Percentiles rank a stretch among this genome's conserved stretches.
phyloP scores from a whole-genome alignment of 495 filamentous ascomycete genomes.

The Lentithecium fluviatile region DNA sequence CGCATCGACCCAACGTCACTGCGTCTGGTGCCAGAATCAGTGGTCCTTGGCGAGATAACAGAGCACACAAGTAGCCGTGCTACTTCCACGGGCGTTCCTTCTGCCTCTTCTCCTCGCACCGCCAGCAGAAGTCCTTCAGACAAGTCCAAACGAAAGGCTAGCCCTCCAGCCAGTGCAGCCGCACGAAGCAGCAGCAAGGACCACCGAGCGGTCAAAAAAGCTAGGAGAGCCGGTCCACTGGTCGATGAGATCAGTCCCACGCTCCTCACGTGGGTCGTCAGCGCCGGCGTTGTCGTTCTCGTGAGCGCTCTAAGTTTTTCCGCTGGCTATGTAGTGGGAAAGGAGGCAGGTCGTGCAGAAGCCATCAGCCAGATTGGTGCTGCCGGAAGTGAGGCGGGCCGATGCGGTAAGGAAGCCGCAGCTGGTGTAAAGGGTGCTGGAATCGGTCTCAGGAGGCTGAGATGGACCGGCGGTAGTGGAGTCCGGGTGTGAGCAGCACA shows the following conservation, averaged over 20 bases:
- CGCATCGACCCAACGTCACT: constrained; percentile 55
- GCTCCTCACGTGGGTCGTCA: constrained; percentile 85
- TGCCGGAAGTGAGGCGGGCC: constrained; percentile 41
- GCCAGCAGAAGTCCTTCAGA: constrained; percentile 20
- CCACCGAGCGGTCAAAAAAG: constrained; percentile 33
- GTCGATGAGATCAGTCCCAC: constrained; percentile 62
- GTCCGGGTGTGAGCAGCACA: constrained; percentile 15
- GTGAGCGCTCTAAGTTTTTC: constrained; percentile 90
- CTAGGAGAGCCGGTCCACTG: constrained; percentile 32
- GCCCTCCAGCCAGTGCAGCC: not conserved
- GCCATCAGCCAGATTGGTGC: constrained; percentile 43
- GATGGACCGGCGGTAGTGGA: constrained; percentile 26
- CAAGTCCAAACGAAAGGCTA: constrained; percentile 40
- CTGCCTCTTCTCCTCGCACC: constrained; percentile 26
- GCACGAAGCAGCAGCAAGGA: constrained; percentile 35
- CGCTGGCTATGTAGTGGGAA: constrained; percentile 85
- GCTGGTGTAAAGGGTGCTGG: constrained; percentile 30
- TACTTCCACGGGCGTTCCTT: constrained; percentile 32
- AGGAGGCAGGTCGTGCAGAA: constrained; percentile 74
- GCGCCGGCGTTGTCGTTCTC: constrained; percentile 87
- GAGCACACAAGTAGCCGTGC: constrained; percentile 34
- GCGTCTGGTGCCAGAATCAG: constrained; percentile 73
- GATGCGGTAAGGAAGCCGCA: constrained; percentile 42
- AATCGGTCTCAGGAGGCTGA: constrained; percentile 38
- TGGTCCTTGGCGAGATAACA: constrained; percentile 55